These are phyloP conservation scores for Neophaeococcomyces aloes DNA, from an alignment of 2,329 filamentous ascomycete genomes.

Conservation along the genomic window DNA sequence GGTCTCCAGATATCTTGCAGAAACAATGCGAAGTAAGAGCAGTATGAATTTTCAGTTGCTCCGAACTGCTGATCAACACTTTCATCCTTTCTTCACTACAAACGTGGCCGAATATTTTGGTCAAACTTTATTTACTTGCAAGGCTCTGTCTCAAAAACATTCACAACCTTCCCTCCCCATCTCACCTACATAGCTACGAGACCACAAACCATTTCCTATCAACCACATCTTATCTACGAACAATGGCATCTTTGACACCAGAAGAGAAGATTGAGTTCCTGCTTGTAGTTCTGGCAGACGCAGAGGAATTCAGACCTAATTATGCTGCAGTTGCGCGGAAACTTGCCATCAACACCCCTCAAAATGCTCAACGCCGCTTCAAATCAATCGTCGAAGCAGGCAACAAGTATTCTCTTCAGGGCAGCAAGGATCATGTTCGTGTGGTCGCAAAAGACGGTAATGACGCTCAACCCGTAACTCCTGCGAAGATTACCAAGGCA, in stretches of 20 bases:
- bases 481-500: background rate
- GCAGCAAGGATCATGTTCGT: background rate
- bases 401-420: background rate
- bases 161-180: no score
- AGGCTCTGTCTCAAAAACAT: no score
- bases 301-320: slow-evolving; percentile 5
- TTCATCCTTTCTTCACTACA: no score
- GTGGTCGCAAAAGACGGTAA: background rate
- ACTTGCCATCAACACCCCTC: background rate
- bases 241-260: background rate
- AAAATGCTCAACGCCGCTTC: slow-evolving; percentile 2
- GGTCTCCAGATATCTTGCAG: no score
- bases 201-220: no score
- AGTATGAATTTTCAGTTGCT: no score
- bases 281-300: background rate
- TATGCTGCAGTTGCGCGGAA: background rate
- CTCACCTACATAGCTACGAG: no score
- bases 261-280: slow-evolving; percentile 7
- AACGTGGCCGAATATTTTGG: no score
- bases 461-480: background rate
- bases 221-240: background rate
- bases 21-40: no score
- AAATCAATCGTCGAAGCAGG: slow-evolving; percentile 3
- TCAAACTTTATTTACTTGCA: no score
- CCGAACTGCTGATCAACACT: no score